Percentiles rank a stretch among this genome's conserved stretches.
Evolutionary conservation across 2,329 filamentous ascomycete genomes (phyloP).

Genomic region (Diaporthe destruens): DNA sequence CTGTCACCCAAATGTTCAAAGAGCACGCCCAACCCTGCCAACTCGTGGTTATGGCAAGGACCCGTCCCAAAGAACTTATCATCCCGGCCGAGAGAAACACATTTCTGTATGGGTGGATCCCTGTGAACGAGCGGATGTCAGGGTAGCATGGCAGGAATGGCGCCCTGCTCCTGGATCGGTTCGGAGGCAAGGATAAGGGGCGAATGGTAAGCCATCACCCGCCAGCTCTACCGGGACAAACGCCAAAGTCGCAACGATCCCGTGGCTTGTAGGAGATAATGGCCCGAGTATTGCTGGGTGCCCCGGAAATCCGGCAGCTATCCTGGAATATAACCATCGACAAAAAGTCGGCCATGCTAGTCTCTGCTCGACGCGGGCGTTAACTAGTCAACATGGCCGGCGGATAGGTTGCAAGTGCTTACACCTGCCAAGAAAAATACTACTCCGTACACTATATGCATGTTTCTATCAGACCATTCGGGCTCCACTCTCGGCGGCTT

Average conservation of each 20-base stretch:
- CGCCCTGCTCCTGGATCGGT: neutral
- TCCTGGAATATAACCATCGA: neutral
- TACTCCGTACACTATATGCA: neutral
- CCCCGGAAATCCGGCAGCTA: neutral
- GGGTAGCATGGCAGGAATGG: neutral
- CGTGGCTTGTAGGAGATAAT: neutral
- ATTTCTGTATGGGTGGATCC: neutral
- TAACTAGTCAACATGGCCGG: neutral
- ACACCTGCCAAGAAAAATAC: constrained; percentile 7
- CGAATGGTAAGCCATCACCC: constrained; percentile 14
- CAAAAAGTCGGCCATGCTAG: neutral
- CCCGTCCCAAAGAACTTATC: neutral
- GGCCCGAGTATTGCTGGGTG: neutral
- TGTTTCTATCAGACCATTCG: constrained; percentile 4
- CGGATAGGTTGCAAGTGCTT: constrained; percentile 10
- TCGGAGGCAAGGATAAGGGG: constrained; percentile 3
- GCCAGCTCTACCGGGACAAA: constrained; percentile 7
- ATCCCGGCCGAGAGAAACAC: neutral
- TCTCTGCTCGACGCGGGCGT: neutral
- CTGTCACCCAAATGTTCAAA: neutral
- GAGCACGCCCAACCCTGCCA: no score
- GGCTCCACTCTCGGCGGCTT: constrained; percentile 18
- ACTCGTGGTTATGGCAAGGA: neutral
- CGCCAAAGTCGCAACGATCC: neutral
- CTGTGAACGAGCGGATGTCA: neutral